Evolutionary conservation across 108 stramenopile species (phyloP).

Genomic region (Nitzschia putrida): DNA sequence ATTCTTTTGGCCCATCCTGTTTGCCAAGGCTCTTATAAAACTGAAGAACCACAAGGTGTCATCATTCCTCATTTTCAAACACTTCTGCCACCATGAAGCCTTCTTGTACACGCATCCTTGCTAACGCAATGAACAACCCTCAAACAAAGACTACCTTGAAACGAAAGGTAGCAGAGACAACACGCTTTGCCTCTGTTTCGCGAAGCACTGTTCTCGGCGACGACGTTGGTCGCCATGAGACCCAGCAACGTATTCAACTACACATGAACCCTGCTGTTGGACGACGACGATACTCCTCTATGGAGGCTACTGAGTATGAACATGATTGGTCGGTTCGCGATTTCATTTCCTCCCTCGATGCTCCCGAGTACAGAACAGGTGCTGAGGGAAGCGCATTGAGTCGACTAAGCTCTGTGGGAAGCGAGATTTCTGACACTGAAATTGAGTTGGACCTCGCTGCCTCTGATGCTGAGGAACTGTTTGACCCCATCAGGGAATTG

Average conservation of each 20-base stretch:
- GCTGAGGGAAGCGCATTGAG: neutral
- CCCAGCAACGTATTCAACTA: neutral
- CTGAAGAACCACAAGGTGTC: too few species aligned
- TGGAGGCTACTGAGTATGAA: neutral
- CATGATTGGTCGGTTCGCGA: neutral
- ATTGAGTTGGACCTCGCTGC: neutral
- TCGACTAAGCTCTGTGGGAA: neutral
- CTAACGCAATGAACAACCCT: too few species aligned
- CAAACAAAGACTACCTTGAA: too few species aligned
- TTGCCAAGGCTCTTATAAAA: too few species aligned
- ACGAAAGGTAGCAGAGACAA: too few species aligned
- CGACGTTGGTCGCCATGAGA: neutral
- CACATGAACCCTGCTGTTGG: neutral
- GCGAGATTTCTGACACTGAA: neutral
- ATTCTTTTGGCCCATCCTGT: too few species aligned
- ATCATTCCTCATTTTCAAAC: too few species aligned
- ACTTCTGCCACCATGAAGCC: too few species aligned
- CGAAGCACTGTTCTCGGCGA: too few species aligned
- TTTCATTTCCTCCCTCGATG: neutral
- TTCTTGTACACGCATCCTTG: too few species aligned
- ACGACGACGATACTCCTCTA: neutral
- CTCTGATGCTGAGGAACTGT: neutral
- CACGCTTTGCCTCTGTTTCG: too few species aligned
- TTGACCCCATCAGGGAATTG: conserved; percentile 11
- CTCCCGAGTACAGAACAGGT: neutral